Evolutionary conservation across 2,329 filamentous ascomycete genomes (phyloP), one percentile per base, ranked within the genome.

Genomic region (Trichoderma sp.): DNA sequence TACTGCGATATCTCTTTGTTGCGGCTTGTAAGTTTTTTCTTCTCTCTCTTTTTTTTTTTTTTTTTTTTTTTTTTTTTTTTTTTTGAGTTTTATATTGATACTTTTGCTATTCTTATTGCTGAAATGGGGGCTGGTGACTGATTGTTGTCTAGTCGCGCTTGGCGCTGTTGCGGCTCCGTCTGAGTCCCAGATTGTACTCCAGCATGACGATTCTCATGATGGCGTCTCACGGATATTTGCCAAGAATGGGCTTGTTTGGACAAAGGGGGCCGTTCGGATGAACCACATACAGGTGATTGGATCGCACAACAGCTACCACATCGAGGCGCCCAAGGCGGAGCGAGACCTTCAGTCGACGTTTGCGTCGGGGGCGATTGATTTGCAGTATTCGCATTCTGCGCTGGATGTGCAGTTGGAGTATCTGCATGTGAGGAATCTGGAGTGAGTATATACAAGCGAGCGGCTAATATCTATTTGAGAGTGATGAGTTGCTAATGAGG

Each of bases 281-380:
- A 85, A 85, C 74, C 82, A 85, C 58, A 81, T 85, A 58, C 83
- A 85, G 72, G 80, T 85, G 52, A 75, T 85, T 46, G 83, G 83
- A 71, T 84, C 83, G 0, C 83, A 85, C 74, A 85, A 85, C 74
- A 83, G 80, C 70, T 86, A 85, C 74, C 83, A 86, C 70, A 77
- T 80, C 49, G 83, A 85, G 70, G 76, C 82, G 28, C 77, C 77
- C 2, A 76, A 79, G 1, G 75, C 76, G n/a, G 83, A 84, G 71
- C 79, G 79, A 43, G 71, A 76, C 2, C 72, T 79, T 13, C 81
- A 84, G 71, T 77, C 81, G 60, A 71, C 78, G 68, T 76, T 81
- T 28, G 72, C 80, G 2, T 73, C 79, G 5, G 73, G 74, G 4
- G 76, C 79, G 3, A 73, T 79, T 66, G 80, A 84, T 71, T 80